phyloP scores from a whole-genome alignment of 75 land plant genomes.

The Pseudotsuga menziesii region DNA sequence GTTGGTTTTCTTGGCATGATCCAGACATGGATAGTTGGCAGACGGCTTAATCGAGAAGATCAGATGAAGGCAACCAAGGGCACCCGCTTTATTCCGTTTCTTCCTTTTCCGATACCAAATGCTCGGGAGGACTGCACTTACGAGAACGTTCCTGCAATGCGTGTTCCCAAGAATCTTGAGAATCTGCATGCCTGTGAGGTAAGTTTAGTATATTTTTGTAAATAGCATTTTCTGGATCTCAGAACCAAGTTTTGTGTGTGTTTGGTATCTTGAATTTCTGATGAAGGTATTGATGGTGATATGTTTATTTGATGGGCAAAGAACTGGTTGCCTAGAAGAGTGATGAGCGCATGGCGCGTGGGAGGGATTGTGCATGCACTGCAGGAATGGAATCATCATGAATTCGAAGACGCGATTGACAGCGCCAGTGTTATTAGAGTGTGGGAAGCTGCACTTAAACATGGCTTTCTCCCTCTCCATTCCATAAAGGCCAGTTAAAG shows the following conservation, averaged over 20 bases:
- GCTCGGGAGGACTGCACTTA: slow-evolving; percentile 59
- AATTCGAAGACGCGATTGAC: slow-evolving; percentile 27
- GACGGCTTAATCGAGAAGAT: slow-evolving; percentile 32
- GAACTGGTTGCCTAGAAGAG: slow-evolving; percentile 63
- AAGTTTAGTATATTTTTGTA: not conserved
- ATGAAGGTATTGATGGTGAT: not conserved
- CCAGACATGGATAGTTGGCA: slow-evolving; percentile 72
- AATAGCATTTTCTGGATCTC: no score
- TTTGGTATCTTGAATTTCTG: no score
- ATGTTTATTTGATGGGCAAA: not conserved
- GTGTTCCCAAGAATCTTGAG: slow-evolving; percentile 28
- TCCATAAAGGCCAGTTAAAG: no score
- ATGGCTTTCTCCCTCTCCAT: slow-evolving; percentile 39
- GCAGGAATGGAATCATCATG: slow-evolving; percentile 51
- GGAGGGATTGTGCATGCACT: slow-evolving; percentile 58
- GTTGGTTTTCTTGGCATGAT: not conserved
- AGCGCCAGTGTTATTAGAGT: slow-evolving; percentile 13
- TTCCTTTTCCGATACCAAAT: slow-evolving; percentile 40
- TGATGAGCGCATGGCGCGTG: slow-evolving; percentile 57
- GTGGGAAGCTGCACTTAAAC: slow-evolving; percentile 34
- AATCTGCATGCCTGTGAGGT: slow-evolving; percentile 64
- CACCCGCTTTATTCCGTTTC: slow-evolving; percentile 48
- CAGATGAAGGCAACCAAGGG: slow-evolving; percentile 56
- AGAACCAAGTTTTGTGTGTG: not conserved
- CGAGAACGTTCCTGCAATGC: slow-evolving; percentile 47